Base-by-base conservation (phyloP, 176 grass and related monocot species). In the Puya raimondii region DNA sequence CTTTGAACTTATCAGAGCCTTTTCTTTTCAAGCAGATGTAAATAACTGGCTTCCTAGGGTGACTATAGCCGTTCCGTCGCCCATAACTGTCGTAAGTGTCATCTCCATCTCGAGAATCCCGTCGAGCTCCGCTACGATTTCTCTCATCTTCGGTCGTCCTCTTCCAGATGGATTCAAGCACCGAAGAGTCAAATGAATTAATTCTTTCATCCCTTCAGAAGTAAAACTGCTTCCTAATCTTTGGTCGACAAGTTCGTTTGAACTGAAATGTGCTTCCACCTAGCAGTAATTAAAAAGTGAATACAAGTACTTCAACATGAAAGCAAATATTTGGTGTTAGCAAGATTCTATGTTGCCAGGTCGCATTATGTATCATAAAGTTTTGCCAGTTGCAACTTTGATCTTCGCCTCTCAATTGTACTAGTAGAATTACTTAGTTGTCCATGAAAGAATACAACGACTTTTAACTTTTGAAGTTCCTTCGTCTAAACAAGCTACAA, bases 1-100 rank as follows among this genome's bases (percentile, higher is more conserved):
- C 63, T 33, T n/a, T 23, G 9, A 65, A 42, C 33, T 77, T 42
- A 58, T 5, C 2, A 29, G 63, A 61, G 21, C 15, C 33, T 42
- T 80, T n/a, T n/a, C n/a, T 66, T 61, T 51, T 85, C 68, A 80
- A 88, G 80, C 86, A 17, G 84, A 83, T 49, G 79, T 90, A 85
- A 97, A 97, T 61, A 97, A 72, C 71, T 97, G 93, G 84, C 93
- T 97, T 49, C 93, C 93, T 0, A 97, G 88, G 64, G 89, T 97
- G 49, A 97, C 84, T 49, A 97, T 92, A 53, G 93, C 82, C 11
- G 93, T 97, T 63, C 93, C 93, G 2, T 97, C 93, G 2, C 93
- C 93, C 89, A 92, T 92, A 71, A 97, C 82, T 12, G 89, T 97
- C 22, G 93, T 97, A 29, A 97, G 75, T 4, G 72, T 79, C 93